Evolutionary conservation across 2,329 filamentous ascomycete genomes (phyloP).

Genomic region (Aspergillus piperis): DNA sequence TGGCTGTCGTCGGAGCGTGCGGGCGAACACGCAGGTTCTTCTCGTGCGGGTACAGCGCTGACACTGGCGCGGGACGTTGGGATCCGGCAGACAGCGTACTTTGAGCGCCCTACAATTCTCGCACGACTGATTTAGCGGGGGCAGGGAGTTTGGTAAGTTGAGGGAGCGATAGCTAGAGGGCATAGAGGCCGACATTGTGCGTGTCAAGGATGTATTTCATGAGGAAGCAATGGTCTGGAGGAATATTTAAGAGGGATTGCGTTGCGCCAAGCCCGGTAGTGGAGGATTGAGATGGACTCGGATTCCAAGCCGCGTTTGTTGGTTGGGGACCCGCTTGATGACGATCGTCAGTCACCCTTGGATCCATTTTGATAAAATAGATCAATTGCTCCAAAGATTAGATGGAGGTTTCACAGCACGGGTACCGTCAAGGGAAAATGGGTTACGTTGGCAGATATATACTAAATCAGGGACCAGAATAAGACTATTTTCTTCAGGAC

Average conservation of each 20-base stretch:
- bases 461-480: neutral
- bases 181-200: conserved; percentile 1
- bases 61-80: neutral
- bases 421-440: neutral
- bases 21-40: conserved; percentile 6
- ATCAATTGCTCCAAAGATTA: too few species aligned
- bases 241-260: conserved; percentile 6
- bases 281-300: neutral
- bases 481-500: too few species aligned
- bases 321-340: neutral
- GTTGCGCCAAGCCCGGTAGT: conserved; percentile 5
- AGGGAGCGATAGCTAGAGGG: neutral
- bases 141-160: neutral
- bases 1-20: conserved; percentile 4
- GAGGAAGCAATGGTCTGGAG: neutral
- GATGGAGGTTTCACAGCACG: neutral
- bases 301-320: neutral
- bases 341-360: neutral
- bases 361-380: neutral
- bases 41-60: conserved; percentile 5
- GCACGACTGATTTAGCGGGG: conserved; percentile 5
- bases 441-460: neutral
- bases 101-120: conserved; percentile 6
- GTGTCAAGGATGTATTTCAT: neutral
- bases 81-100: conserved; percentile 7